phyloP scores from a whole-genome alignment of 495 filamentous ascomycete genomes.

The Penicillium cinerascens region DNA sequence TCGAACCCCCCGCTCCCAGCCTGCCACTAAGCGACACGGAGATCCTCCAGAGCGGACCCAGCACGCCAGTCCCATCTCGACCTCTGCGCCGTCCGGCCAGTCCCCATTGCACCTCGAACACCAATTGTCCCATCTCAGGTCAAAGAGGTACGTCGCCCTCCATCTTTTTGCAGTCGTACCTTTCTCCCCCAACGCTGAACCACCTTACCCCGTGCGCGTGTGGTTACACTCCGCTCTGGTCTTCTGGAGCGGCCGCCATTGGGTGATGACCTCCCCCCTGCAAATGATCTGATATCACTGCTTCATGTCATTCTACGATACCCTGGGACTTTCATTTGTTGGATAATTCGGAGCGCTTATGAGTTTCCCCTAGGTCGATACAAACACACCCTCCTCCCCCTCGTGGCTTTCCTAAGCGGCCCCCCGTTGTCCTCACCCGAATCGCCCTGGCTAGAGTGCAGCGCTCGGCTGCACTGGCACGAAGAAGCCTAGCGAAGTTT shows the following conservation, averaged over 20 bases:
- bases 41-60: constrained; percentile 35
- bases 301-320: not conserved
- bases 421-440: constrained; percentile 17
- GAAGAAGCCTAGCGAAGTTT: constrained; percentile 32
- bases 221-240: constrained; percentile 16
- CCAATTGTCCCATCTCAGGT: constrained; percentile 21
- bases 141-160: constrained; percentile 19
- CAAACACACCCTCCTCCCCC: constrained; percentile 27
- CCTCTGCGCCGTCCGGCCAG: constrained; percentile 17
- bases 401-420: constrained; percentile 26
- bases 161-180: not conserved
- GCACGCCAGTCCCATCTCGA: constrained; percentile 33
- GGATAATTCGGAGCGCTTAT: constrained; percentile 29
- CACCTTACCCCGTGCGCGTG: constrained; percentile 27
- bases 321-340: not conserved
- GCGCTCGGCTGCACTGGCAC: constrained; percentile 40
- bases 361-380: constrained; percentile 29
- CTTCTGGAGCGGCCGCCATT: constrained; percentile 16
- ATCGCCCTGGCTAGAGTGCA: constrained; percentile 40
- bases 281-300: not conserved
- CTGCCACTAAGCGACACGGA: constrained; percentile 49
- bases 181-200: constrained; percentile 12
- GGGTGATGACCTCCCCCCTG: not conserved
- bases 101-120: constrained; percentile 1
- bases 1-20: constrained; percentile 34